These are phyloP conservation scores for Rosa hybrid DNA, from an alignment of 331 rosid species.

Conservation along the genomic window DNA sequence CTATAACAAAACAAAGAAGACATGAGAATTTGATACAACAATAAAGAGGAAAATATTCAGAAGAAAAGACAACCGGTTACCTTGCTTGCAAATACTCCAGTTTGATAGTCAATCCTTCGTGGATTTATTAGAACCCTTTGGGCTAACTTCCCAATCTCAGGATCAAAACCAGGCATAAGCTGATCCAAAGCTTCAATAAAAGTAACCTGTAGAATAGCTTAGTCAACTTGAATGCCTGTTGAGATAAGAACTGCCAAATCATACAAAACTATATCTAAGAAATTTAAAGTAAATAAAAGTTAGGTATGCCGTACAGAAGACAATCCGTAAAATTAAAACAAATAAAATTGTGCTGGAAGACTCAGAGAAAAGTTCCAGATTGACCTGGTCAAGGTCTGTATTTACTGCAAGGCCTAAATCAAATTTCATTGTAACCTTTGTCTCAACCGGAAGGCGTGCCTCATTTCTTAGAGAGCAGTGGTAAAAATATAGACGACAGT, in stretches of 20 bases:
- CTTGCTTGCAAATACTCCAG: constrained; percentile 96
- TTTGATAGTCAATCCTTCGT: constrained; percentile 83
- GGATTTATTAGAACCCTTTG: constrained; percentile 95
- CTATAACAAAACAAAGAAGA: constrained; percentile 41
- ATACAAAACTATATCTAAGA: background rate
- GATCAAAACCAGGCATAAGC: constrained; percentile 99
- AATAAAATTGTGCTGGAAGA: background rate
- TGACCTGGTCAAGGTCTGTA: constrained; percentile 8
- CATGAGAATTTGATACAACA: constrained; percentile 16
- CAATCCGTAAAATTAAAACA: background rate
- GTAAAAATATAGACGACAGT: background rate
- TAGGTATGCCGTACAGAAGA: background rate
- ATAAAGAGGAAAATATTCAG: constrained; percentile 20
- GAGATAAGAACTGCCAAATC: background rate
- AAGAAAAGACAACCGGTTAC: constrained; percentile 43
- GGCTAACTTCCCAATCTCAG: constrained; percentile 97
- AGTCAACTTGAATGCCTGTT: constrained; percentile 16
- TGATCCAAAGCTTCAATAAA: constrained; percentile 96
- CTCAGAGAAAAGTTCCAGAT: background rate
- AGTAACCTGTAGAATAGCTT: constrained; percentile 70
- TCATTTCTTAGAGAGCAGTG: background rate
- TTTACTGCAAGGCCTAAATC: background rate
- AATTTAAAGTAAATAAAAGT: background rate
- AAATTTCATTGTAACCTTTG: background rate
- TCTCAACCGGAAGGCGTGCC: background rate